phyloP scores from a whole-genome alignment of 768 basidiomycete species.

The Termitomyces sp. region DNA sequence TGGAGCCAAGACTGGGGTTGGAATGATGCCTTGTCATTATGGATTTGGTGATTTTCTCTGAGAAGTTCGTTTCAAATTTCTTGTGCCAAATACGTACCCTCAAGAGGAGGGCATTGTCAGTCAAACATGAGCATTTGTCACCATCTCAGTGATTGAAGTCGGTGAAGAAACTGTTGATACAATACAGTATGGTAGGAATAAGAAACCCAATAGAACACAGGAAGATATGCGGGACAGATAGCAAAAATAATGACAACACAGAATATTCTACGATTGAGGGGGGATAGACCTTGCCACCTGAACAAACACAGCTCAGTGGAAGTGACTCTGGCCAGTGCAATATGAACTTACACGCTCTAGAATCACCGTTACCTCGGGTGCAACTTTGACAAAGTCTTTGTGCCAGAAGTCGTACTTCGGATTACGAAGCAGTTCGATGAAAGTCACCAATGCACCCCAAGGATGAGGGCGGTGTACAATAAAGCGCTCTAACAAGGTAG shows the following conservation, averaged over 20 bases:
- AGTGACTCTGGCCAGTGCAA: background rate
- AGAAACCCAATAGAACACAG: conserved; percentile 58
- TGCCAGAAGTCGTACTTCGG: conserved; percentile 89
- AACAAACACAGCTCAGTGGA: conserved; percentile 2
- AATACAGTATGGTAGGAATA: conserved; percentile 73
- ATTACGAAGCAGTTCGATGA: conserved; percentile 90
- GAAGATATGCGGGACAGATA: conserved; percentile 79
- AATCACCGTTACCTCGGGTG: conserved; percentile 80
- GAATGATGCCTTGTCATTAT: conserved; percentile 40
- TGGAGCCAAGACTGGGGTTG: conserved; percentile 35
- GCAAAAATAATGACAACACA: conserved; percentile 60
- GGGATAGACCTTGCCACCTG: conserved; percentile 78
- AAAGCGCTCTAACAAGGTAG: conserved; percentile 89
- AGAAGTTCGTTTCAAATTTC: background rate
- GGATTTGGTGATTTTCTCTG: conserved; percentile 21
- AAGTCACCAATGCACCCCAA: conserved; percentile 91
- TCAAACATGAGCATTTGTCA: conserved; percentile 1
- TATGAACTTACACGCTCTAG: conserved; percentile 67
- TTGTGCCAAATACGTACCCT: background rate
- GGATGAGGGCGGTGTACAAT: conserved; percentile 94
- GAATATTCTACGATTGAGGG: conserved; percentile 58
- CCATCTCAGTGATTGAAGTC: conserved; percentile 51
- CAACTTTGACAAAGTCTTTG: conserved; percentile 79
- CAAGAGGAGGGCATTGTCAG: background rate
- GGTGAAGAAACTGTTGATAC: conserved; percentile 62